A percentile compares a stretch with the other conserved stretches of the same genome.
These are phyloP conservation scores for Hygrophila difformis DNA, from an alignment of 257 asterid species.

Conservation along the genomic window DNA sequence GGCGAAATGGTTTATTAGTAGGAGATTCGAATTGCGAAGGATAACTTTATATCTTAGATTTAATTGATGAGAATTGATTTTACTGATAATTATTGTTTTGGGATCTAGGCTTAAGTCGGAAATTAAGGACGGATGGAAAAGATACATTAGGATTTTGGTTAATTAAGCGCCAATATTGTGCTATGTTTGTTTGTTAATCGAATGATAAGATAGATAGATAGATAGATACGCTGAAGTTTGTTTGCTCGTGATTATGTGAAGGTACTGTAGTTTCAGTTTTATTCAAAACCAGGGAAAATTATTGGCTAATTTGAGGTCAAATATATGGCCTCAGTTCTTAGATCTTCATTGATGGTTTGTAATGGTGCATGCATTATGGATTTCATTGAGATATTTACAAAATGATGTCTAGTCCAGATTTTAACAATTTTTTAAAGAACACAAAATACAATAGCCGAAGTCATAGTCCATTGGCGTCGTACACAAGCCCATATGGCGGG, in stretches of 20 bases:
- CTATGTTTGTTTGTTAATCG: too few relatives aligned
- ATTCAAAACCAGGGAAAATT: not conserved
- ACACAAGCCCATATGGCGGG: too few relatives aligned
- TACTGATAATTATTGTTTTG: slow-evolving; percentile 6
- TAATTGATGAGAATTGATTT: slow-evolving; percentile 10
- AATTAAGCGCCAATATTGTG: slow-evolving; percentile 1
- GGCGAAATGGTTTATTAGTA: slow-evolving; percentile 5
- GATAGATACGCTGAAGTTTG: too few relatives aligned
- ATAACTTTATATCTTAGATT: slow-evolving; percentile 1
- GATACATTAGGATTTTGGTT: not conserved
- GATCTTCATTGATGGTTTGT: too few relatives aligned
- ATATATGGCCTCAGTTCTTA: not conserved
- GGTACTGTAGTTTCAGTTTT: not conserved
- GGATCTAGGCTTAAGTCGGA: slow-evolving; percentile 17
- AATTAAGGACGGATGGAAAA: slow-evolving; percentile 3
- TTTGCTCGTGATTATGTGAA: not conserved
- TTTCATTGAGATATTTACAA: not conserved
- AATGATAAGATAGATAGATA: not conserved
- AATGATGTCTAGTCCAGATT: slow-evolving; percentile 1
- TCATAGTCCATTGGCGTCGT: too few relatives aligned
- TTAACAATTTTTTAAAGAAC: too few relatives aligned
- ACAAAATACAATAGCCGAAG: too few relatives aligned
- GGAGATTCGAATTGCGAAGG: not conserved
- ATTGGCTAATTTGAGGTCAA: not conserved
- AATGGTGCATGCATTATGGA: not conserved